phyloP scores from a whole-genome alignment of 148 eudicot species.

The Silene latifolia region DNA sequence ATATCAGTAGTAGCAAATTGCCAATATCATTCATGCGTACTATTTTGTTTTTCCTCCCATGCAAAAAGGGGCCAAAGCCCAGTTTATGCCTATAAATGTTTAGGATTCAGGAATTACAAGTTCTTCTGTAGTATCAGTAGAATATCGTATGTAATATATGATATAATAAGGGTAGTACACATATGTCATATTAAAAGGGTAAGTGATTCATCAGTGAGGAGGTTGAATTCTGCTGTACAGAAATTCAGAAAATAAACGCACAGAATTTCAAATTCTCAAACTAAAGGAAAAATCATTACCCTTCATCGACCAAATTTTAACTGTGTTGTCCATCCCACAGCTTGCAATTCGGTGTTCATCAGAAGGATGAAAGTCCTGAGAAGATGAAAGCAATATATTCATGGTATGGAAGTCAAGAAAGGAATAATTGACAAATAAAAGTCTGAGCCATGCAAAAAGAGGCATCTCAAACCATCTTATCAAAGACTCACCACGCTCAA shows the following conservation, averaged over 20 bases:
- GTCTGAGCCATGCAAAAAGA: background rate
- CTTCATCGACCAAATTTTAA: slow-evolving; percentile 99
- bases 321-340: slow-evolving; percentile 98
- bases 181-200: too few relatives aligned
- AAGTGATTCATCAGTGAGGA: background rate
- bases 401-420: background rate
- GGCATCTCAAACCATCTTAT: slow-evolving; percentile 1
- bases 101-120: background rate
- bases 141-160: too few relatives aligned
- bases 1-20: background rate
- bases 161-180: too few relatives aligned
- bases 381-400: background rate
- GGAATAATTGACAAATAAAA: slow-evolving; percentile 1
- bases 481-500: slow-evolving; percentile 75
- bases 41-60: background rate
- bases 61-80: background rate
- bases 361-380: slow-evolving; percentile 94
- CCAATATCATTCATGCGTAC: background rate
- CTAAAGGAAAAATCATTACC: slow-evolving; percentile 36
- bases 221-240: background rate
- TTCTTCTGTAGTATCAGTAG: background rate
- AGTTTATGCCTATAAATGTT: background rate
- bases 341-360: slow-evolving; percentile 94
- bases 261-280: too few relatives aligned
- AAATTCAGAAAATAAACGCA: background rate